Conservation (phyloP, 1,284 basidiomycete genomes). For the Thecaphora thlaspeos region DNA sequence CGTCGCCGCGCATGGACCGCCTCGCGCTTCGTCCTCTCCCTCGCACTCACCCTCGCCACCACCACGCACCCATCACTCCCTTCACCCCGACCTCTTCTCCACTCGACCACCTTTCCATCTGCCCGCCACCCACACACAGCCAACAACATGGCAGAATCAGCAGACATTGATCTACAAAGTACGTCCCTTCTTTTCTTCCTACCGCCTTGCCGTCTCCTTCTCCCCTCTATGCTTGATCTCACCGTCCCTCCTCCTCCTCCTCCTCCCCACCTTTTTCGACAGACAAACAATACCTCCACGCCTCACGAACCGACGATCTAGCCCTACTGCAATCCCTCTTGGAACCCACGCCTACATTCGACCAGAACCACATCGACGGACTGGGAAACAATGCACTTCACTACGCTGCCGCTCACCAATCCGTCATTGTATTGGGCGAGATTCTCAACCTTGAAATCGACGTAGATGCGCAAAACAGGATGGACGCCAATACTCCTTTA, state of each 20-base stretch:
- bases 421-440: conserved; percentile 41
- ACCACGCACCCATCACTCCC: too few relatives aligned
- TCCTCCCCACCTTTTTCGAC: not conserved
- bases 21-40: too few relatives aligned
- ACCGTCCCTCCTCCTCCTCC: not conserved
- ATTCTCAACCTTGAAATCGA: conserved; percentile 65
- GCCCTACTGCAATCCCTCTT: conserved; percentile 44
- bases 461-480: conserved; percentile 75
- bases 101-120: too few relatives aligned
- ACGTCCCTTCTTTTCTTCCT: not conserved
- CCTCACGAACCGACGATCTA: conserved; percentile 47
- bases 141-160: not conserved
- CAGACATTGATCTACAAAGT: not conserved
- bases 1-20: too few relatives aligned
- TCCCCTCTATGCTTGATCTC: not conserved
- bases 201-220: not conserved
- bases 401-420: conserved; percentile 42
- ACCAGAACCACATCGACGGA: conserved; percentile 48
- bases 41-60: too few relatives aligned
- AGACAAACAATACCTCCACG: conserved; percentile 48
- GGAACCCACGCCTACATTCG: conserved; percentile 21
- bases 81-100: too few relatives aligned
- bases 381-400: conserved; percentile 54
- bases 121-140: too few relatives aligned
- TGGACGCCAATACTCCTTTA: conserved; percentile 75